Conservation (phyloP, 495 filamentous ascomycete genomes). For the Penicilliopsis zonata region DNA sequence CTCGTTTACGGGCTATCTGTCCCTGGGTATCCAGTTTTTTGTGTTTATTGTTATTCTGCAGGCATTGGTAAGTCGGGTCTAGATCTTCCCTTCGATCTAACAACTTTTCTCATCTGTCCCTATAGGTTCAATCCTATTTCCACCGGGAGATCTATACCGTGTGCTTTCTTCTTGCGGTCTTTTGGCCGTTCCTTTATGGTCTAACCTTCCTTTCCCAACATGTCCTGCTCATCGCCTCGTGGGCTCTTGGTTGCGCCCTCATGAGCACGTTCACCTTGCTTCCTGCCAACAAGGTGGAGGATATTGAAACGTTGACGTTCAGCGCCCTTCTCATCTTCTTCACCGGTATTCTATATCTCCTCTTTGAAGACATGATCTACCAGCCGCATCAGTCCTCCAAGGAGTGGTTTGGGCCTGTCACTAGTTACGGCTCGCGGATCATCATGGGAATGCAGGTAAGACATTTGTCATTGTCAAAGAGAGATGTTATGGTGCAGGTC, state of each 20-base stretch:
- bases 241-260: conserved; percentile 60
- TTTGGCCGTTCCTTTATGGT: conserved; percentile 74
- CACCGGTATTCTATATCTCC: conserved; percentile 67
- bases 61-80: conserved; percentile 57
- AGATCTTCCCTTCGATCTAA: background rate
- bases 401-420: conserved; percentile 15
- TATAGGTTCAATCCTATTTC: conserved; percentile 73
- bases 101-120: conserved; percentile 10
- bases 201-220: conserved; percentile 56
- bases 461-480: too few relatives aligned
- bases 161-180: conserved; percentile 59
- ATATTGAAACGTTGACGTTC: conserved; percentile 61
- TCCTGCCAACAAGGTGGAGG: conserved; percentile 74
- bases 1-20: conserved; percentile 39
- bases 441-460: conserved; percentile 45
- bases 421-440: conserved; percentile 34
- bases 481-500: conserved; percentile 4
- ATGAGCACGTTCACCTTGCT: conserved; percentile 92
- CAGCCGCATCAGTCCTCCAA: conserved; percentile 17
- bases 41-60: conserved; percentile 64
- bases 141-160: conserved; percentile 76
- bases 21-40: conserved; percentile 45
- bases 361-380: conserved; percentile 64
- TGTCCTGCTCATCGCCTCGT: conserved; percentile 48
- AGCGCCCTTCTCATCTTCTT: conserved; percentile 71